phyloP scores from a whole-genome alignment of 805 yeast genomes.

The Metschnikowia vanudenii region DNA sequence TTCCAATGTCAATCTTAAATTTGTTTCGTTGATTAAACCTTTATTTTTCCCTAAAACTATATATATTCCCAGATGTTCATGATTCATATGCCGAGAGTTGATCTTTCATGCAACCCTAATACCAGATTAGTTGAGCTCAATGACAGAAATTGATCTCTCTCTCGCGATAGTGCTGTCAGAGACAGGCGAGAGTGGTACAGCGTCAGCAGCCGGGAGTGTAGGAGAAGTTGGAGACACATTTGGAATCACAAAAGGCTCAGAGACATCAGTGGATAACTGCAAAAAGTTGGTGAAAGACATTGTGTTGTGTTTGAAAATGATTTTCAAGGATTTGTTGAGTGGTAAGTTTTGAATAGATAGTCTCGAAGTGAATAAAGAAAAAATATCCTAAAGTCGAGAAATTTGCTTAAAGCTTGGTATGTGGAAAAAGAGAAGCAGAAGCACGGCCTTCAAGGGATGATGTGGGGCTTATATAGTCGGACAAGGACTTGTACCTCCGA shows the following conservation, averaged over 20 bases:
- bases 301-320: not conserved
- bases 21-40: not conserved
- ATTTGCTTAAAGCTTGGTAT: too few species aligned
- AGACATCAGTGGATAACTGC: slow-evolving; percentile 53
- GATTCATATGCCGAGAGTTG: not conserved
- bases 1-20: too few species aligned
- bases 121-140: slow-evolving; percentile 24
- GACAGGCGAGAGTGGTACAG: slow-evolving; percentile 10
- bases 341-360: not conserved
- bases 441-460: not conserved
- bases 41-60: slow-evolving; percentile 2
- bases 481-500: slow-evolving; percentile 22
- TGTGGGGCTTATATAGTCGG: slow-evolving; percentile 11
- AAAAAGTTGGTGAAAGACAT: slow-evolving; percentile 40
- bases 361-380: not conserved
- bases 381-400: not conserved
- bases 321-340: not conserved
- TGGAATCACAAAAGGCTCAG: slow-evolving; percentile 65
- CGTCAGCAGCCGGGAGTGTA: slow-evolving; percentile 9
- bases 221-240: slow-evolving; percentile 56
- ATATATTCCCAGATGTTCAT: not conserved
- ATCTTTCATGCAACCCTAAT: not conserved
- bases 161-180: slow-evolving; percentile 17
- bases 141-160: slow-evolving; percentile 25
- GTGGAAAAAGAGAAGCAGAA: not conserved